Conservation (phyloP, 306 rosid genomes). For the Comarum palustre region DNA sequence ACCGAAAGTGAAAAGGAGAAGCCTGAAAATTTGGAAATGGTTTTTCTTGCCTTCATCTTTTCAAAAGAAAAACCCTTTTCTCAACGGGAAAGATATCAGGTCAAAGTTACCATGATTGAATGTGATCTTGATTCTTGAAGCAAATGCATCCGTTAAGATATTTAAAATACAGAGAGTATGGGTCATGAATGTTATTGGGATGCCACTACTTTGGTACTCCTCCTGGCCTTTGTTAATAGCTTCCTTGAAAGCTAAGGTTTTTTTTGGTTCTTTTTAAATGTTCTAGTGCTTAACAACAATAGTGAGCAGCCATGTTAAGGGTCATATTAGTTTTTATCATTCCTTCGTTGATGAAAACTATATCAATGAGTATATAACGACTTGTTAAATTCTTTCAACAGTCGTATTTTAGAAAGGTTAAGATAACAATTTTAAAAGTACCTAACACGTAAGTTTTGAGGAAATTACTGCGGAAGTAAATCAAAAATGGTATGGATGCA, state of each 20-base stretch:
- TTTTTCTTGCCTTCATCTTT: conserved; percentile 8
- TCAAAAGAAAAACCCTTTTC: background rate
- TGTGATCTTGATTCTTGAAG: background rate
- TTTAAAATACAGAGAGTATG: background rate
- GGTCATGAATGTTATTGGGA: background rate
- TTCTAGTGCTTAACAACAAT: background rate
- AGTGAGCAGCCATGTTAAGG: too few species aligned
- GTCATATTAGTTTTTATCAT: too few species aligned
- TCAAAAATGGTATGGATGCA: background rate
- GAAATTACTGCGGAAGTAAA: background rate
- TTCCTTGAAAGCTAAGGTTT: background rate
- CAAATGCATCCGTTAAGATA: background rate
- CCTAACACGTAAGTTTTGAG: background rate
- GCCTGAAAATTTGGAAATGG: background rate
- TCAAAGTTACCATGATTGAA: background rate
- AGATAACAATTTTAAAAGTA: too few species aligned
- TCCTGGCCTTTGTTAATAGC: background rate
- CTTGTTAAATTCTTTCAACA: too few species aligned
- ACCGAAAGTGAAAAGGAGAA: conserved; percentile 17
- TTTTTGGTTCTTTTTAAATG: background rate
- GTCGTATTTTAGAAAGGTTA: too few species aligned
- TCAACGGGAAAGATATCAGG: conserved; percentile 5
- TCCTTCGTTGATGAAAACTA: too few species aligned
- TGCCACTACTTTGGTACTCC: background rate
- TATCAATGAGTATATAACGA: too few species aligned